Conservation (phyloP, 805 yeast genomes). For the Ogataea zsoltii region DNA sequence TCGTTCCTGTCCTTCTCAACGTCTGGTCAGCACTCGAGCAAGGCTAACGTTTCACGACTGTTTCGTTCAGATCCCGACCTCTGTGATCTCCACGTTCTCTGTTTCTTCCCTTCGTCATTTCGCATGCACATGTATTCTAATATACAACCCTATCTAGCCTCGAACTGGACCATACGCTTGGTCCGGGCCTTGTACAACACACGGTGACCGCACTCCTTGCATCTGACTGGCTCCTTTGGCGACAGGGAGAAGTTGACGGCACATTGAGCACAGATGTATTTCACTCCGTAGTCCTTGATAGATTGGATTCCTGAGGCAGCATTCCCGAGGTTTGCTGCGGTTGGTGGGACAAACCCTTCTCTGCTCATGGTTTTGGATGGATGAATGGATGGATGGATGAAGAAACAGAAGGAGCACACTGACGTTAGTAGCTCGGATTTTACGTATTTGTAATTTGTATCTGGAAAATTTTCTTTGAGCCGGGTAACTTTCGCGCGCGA, state of each 20-base stretch:
- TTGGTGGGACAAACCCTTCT: slow-evolving; percentile 87
- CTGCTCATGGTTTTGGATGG: slow-evolving; percentile 44
- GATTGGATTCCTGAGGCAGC: slow-evolving; percentile 81
- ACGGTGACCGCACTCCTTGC: slow-evolving; percentile 98
- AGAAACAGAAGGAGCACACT: too few species aligned
- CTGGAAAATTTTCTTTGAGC: slow-evolving; percentile 7
- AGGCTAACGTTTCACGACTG: too few species aligned
- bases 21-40: too few species aligned
- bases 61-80: too few species aligned
- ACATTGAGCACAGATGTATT: slow-evolving; percentile 95
- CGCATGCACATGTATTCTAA: neutral
- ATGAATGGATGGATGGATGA: neutral
- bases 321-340: slow-evolving; percentile 70
- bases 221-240: slow-evolving; percentile 95
- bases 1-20: too few species aligned
- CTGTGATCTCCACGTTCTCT: too few species aligned
- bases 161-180: slow-evolving; percentile 91
- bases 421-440: neutral
- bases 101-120: neutral
- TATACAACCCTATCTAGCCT: slow-evolving; percentile 53
- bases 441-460: neutral
- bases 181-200: slow-evolving; percentile 97
- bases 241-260: slow-evolving; percentile 84
- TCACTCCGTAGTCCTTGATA: slow-evolving; percentile 74
- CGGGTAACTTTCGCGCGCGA: slow-evolving; percentile 2